Evolutionary conservation across 1,284 basidiomycete species (phyloP).

Genomic region (Vanrija sp.): DNA sequence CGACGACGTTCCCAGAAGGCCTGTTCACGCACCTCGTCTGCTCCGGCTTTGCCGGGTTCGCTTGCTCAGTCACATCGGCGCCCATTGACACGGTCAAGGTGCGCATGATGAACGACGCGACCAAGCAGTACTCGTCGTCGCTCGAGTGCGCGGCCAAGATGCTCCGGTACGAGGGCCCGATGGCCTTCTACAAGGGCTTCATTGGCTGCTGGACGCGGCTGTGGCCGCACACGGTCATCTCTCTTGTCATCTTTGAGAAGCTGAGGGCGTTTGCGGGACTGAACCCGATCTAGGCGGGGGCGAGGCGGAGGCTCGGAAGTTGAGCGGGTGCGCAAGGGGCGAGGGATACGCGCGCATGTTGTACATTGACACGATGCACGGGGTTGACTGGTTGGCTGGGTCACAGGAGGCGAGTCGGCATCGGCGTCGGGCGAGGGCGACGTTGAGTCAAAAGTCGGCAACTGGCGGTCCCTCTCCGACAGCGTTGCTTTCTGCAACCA

Average conservation of each 20-base stretch:
- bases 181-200: constrained; percentile 22
- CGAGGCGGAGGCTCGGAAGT: background rate
- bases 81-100: constrained; percentile 22
- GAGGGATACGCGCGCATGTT: background rate
- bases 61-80: constrained; percentile 12
- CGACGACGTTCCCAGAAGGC: constrained; percentile 13
- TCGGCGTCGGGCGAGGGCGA: no score
- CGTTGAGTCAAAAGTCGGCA: no score
- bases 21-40: constrained; percentile 14
- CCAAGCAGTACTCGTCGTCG: constrained; percentile 4
- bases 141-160: constrained; percentile 12
- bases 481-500: no score
- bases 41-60: constrained; percentile 16
- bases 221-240: constrained; percentile 21
- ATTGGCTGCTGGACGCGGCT: constrained; percentile 20
- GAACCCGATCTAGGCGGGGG: constrained; percentile 12
- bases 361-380: no score
- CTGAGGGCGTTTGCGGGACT: constrained; percentile 11
- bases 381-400: no score
- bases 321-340: background rate
- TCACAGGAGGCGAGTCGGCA: no score
- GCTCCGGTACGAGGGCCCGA: constrained; percentile 13
- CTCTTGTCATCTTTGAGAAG: constrained; percentile 13
- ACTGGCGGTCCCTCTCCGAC: no score
- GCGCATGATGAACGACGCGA: constrained; percentile 18